These are phyloP conservation scores for Pisolithus microcarpus DNA, from an alignment of 768 basidiomycete genomes.

Conservation along the genomic window DNA sequence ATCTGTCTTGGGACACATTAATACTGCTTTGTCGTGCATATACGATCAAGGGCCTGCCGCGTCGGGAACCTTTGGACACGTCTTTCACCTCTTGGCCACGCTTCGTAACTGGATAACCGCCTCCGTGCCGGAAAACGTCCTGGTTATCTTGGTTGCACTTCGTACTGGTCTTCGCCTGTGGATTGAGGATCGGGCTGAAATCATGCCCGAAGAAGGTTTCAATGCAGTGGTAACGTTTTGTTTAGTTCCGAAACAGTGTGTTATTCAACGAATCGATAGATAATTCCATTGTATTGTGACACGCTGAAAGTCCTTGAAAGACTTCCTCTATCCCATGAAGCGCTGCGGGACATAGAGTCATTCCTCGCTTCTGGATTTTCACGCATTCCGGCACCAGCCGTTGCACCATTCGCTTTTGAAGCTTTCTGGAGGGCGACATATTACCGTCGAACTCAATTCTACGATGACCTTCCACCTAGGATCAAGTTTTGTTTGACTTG, in stretches of 20 bases:
- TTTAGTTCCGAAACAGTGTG: not conserved
- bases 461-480: conserved; percentile 32
- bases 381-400: conserved; percentile 38
- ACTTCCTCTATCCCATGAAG: conserved; percentile 34
- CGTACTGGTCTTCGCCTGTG: conserved; percentile 39
- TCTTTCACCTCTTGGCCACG: conserved; percentile 31
- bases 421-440: conserved; percentile 55
- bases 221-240: conserved; percentile 38
- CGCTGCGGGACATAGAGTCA: conserved; percentile 34
- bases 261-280: conserved; percentile 10
- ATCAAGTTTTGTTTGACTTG: conserved; percentile 41
- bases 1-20: conserved; percentile 23
- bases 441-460: conserved; percentile 34
- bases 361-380: conserved; percentile 49
- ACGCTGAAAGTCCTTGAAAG: conserved; percentile 34
- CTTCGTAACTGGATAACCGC: conserved; percentile 29
- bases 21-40: conserved; percentile 25
- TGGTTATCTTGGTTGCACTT: conserved; percentile 31
- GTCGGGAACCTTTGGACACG: conserved; percentile 20
- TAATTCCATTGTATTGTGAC: conserved; percentile 37
- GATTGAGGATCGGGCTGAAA: conserved; percentile 42
- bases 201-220: conserved; percentile 39
- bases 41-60: conserved; percentile 25
- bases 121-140: conserved; percentile 20
- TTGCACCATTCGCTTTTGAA: conserved; percentile 47